Evolutionary conservation across 257 asterid genomes (phyloP), one percentile per base, ranked within the genome.

Genomic region (Ocimum tenuiflorum): DNA sequence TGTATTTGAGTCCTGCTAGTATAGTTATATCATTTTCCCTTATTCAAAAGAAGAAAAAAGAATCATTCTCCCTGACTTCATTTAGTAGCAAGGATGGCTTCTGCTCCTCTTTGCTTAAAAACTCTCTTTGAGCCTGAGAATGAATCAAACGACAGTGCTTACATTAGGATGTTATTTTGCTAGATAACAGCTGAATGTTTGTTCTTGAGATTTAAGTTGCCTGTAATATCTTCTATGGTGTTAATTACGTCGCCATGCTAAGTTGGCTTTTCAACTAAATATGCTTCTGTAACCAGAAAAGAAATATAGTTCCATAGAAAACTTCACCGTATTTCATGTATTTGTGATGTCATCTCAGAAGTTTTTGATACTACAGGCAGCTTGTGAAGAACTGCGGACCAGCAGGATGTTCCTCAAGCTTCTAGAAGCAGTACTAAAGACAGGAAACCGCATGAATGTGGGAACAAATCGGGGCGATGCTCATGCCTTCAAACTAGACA

Each of bases 381-480:
- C 99, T 33, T 94, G 97, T 65, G 97, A 94, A 73, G 99, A 90
- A 76, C 66, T 94, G 71, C 81, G 97, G 77, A 80, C 78, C 53
- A 88, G 89, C 81, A 83, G 95, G 60, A 94, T 90, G 99, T 94
- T 94, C 83, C 85, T 90, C 42, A 94, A 94, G 77, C 94, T 94
- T 67, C 85, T 94, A 62, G 99, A 94, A 81, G 97, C 99, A 42
- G 99, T 94, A n/a, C 69, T 94, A 65, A 94, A 90, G 74, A 94
- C 99, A 0, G 97, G 97, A 52, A 94, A 94, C 79, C 94, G 97
- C 51, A 89, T 92, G 99, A 92, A 92, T 39, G 96, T 90, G 35
- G 99, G 99, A 78, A 92, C 99, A 6, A 88, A 92, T 51, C 89
- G 99, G 0, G 99, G 99, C 0, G 96, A 88, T 64, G 99, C 99